Evolutionary conservation across 2,329 filamentous ascomycete genomes (phyloP).

Genomic region (Tolypocladium cylindrosporum): DNA sequence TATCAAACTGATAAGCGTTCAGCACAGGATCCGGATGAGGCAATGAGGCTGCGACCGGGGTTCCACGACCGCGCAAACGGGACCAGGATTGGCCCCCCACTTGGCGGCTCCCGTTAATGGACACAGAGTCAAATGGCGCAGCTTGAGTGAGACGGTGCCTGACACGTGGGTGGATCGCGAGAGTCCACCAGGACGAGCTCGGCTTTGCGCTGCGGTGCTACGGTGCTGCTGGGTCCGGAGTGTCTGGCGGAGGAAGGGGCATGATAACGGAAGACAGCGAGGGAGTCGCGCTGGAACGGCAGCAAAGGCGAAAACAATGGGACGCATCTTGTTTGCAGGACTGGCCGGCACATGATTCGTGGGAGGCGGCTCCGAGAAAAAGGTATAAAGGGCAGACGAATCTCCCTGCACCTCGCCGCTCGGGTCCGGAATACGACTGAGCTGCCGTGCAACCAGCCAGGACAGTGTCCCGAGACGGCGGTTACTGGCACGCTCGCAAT

Average conservation of each 20-base stretch:
- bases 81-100: conserved; percentile 6
- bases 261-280: neutral
- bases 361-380: neutral
- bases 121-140: conserved; percentile 1
- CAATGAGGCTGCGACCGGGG: conserved; percentile 4
- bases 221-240: neutral
- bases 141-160: conserved; percentile 6
- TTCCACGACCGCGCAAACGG: conserved; percentile 1
- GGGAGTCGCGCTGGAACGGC: neutral
- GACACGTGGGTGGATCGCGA: conserved; percentile 12
- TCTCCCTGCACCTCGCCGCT: neutral
- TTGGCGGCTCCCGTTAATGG: conserved; percentile 5
- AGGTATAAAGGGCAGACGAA: neutral
- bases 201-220: neutral
- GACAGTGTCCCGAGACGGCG: neutral
- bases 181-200: conserved; percentile 2
- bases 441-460: neutral
- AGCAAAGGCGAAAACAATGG: neutral
- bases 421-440: neutral
- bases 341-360: neutral
- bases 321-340: neutral
- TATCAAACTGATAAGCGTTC: conserved; percentile 6
- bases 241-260: neutral
- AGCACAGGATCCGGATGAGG: conserved; percentile 9
- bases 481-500: neutral